Percentiles rank a stretch among this genome's conserved stretches.
phyloP scores from a whole-genome alignment of 345 rosid genomes.

The Aegle marmelos region DNA sequence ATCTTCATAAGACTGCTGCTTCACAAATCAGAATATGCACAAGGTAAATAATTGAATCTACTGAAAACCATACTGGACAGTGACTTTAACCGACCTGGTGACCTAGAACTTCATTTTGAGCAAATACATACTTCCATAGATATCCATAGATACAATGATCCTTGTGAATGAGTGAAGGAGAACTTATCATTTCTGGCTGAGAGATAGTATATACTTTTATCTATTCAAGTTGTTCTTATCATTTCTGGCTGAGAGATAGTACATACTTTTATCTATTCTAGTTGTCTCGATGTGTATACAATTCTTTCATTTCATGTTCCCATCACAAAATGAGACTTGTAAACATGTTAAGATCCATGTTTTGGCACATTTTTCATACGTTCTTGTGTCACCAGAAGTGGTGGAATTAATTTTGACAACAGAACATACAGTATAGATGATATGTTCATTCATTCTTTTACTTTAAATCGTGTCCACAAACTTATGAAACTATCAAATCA shows the following conservation, averaged over 20 bases:
- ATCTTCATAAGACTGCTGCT: conserved; percentile 13
- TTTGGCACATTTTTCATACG: background rate
- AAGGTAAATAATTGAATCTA: background rate
- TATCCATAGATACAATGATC: background rate
- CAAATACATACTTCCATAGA: background rate
- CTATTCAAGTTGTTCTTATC: background rate
- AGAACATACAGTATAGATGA: background rate
- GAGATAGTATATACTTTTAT: background rate
- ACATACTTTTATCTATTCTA: background rate
- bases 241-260: background rate
- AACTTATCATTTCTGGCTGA: background rate
- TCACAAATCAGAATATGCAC: background rate
- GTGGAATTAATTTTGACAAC: background rate
- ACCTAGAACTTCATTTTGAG: background rate
- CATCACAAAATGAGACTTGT: background rate
- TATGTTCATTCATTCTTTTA: background rate
- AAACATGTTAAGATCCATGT: background rate
- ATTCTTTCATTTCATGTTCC: background rate
- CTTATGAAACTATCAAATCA: too few relatives aligned
- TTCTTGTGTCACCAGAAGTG: background rate
- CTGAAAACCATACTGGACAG: background rate
- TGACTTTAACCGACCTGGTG: background rate
- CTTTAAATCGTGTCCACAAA: background rate
- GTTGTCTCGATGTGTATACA: background rate
- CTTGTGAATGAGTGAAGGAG: background rate